Base-by-base conservation (phyloP, 139 green algal species). In the Chlorella sp. region DNA sequence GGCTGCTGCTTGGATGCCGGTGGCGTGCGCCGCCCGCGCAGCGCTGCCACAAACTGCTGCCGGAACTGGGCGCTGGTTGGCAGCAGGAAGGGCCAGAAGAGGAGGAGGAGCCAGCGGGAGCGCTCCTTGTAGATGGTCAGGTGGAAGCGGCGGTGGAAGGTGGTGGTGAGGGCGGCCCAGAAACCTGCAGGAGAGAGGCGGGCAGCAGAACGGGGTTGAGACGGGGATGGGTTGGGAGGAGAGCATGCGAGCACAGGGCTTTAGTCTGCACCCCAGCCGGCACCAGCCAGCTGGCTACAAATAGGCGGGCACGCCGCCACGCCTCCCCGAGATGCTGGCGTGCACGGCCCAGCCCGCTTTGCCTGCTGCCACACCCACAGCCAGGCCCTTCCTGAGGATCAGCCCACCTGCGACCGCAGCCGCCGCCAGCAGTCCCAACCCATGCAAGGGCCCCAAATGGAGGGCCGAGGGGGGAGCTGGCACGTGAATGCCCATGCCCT, bases 1-100 rank as follows among this genome's bases (percentile, higher is more conserved):
- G 32, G 71, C 32, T n/a, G 32, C 71, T 39, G 32, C 32, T 39
- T 34, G 73, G 73, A 24, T 3, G 75, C 28, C 36, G 12, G 34
- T 30, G 24, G 16, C 19, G 83, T 0, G 36, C 83, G 85, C 40
- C n/a, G 32, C 40, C 85, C 68, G 22, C 85, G 85, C 40, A 89
- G 39, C 39, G 69, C 85, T 28, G 48, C 42, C 69, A 32, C 19
- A n/a, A 89, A 89, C 85, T 89, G 85, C 85, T 83, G 40, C 85
- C 85, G 34, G 66, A 89, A 89, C 32, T 82, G 40, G 30, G 69
- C 3, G 40, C 40, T 73, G 40, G 68, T 32, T 1, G 71, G 32
- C 40, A 89, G 85, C 85, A 89, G 85, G 34, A 89, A 19, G 12
- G 85, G 85, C 85, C 85, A 89, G 69, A 82, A 32, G 68, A 82